Base-by-base conservation (phyloP, 371 early-diverging fungal species). In the Circinella umbellata region DNA sequence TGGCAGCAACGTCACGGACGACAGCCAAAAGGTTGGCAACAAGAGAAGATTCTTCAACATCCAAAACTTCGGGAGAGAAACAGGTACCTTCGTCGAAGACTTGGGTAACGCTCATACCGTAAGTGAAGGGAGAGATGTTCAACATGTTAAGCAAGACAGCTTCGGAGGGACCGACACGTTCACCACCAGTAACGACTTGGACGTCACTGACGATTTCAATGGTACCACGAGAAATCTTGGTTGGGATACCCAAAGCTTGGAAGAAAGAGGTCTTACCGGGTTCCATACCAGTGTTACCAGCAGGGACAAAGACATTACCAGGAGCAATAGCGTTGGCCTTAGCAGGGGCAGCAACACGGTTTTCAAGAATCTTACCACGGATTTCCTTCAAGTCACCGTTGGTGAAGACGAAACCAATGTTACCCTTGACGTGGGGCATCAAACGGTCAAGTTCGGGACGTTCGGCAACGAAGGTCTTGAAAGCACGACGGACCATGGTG, bases 191-290 rank as follows among this genome's bases (percentile, higher is more conserved):
- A 78, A 99, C 92, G 70, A 99, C 86, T 81, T 95, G 91, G 81
- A 98, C 95, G 72, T 98, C 96, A 84, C 90, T 92, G 79, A 97
- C 93, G 81, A 99, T 99, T 91, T 99, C 99, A 91, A 99, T 98
- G 87, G 99, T 98, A 95, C 99, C 99, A 94, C 98, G 98, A 74
- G 99, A 94, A 93, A 99, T 99, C 97, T 99, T 99, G 92, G 99
- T 99, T 74, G 98, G 97, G 89, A 99, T 96, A 89, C 99, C 98
- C 75, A 99, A 91, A 82, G 99, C 99, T 91, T 99, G 99, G 97
- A 99, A 99, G 96, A 99, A 99, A 72, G 97, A 95, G 79, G 99
- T 99, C 95, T 99, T 98, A 73, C 98, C 99, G 84, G 99, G 99
- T 82, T 96, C 98, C 95, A 99, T 97, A 83, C 99, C 98, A 75